Base-by-base conservation (phyloP, 2,329 filamentous ascomycete species). In the Raffaelea deltoideospora region DNA sequence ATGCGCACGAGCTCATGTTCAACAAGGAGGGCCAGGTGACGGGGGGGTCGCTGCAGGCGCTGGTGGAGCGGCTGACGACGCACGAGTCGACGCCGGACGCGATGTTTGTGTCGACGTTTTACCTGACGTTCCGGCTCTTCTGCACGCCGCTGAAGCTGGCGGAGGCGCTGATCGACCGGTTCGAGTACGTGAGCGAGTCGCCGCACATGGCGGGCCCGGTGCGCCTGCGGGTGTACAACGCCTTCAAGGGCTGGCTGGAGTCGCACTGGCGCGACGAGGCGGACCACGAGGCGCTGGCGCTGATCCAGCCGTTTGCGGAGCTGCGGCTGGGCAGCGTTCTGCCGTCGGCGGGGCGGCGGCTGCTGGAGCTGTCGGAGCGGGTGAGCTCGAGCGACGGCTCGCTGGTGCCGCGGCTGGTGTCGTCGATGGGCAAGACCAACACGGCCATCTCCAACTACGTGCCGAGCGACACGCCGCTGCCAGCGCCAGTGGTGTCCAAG, bases 211-310 rank as follows among this genome's bases (percentile, higher is more conserved):
- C 86, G 18, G 72, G 68, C 3, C 84, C 88, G 0, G 88, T 96
- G 18, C 77, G 87, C 35, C 64, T 98, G 33, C 76, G 90, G 35
- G 85, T 96, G 2, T 96, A 92, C 63, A 96, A 98, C 53, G 79
- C 86, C 39, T 85, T 98, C 67, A 98, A 98, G 58, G 82, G 83
- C 30, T 98, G 90, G 90, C 64, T 98, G 17, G 90, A 96, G 60
- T 90, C 82, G 7, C 86, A 98, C 57, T 98, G 90, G 88, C 76
- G 81, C 33, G 75, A 84, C 44, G 75, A 85, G 41, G 76, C 77
- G 10, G 90, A 98, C 53, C 72, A 73, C 37, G 69, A 74, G 11
- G 85, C 87, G 1, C 64, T 98, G 9, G 64, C 69, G 1, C 63
- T 81, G 34, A 92, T 98, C 43, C 66, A 79, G 24, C 65, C 73